Base-by-base conservation (phyloP, 2,329 filamentous ascomycete species). In the Tolypocladium ophioglossoides region DNA sequence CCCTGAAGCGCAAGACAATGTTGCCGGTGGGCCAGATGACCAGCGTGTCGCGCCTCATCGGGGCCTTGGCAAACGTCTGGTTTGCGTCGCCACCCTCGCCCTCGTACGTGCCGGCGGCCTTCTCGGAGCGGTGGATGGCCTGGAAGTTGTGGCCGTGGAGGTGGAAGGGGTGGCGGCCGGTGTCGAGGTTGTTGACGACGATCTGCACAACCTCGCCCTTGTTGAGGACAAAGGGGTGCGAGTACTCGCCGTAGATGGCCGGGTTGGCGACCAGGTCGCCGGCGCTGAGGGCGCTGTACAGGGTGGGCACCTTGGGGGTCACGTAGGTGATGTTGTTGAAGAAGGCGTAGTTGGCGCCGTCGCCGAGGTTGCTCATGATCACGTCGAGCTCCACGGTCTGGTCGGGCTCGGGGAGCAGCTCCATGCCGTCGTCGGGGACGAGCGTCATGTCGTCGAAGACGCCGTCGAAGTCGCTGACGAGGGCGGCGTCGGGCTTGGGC, bases 281-380 rank as follows among this genome's bases (percentile, higher is more conserved):
- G 1, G 82, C 70, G 0, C 81, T 83, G 4, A 95, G 74, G 1
- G 79, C 88, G 0, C 86, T 89, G 74, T 91, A 95, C 0, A 95
- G 75, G 0, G 86, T 84, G 0, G 90, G 91, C 0, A 95, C 89
- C 66, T 89, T 88, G 50, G 87, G 89, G 0, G 71, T 54, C 4
- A 80, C 78, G 67, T 91, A 95, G 34, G 87, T 89, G 58, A 89
- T 81, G 68, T 88, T 84, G 74, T 92, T 91, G 72, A 88, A 82
- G 70, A 85, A 84, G 56, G 82, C 84, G 54, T 76, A 76, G 64
- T 76, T 77, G 51, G 78, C 78, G 6, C 85, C 85, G 56, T 89
- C 76, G 20, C 74, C 73, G 3, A 86, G 74, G 51, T 82, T 81
- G 59, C 79, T 74, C 74, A 83, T 83, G 68, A 81, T 79, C 32